Evolutionary conservation across 208 protist species (phyloP).

Genomic region (Herpetomonas muscarum): DNA sequence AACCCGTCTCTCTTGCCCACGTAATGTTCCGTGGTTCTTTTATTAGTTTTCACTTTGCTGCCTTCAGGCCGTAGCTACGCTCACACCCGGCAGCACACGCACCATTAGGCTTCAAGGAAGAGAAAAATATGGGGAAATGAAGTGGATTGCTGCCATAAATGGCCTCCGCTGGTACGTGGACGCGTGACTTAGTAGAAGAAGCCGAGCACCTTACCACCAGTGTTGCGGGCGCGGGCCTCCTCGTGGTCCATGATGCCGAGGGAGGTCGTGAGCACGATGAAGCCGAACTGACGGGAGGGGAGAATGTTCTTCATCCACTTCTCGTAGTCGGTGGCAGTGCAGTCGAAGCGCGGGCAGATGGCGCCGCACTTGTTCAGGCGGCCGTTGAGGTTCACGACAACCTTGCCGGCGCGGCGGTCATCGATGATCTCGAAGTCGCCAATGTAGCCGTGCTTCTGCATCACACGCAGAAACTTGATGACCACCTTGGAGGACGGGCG

Average conservation of each 20-base stretch:
- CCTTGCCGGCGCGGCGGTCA: slow-evolving; percentile 99
- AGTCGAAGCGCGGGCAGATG: slow-evolving; percentile 99
- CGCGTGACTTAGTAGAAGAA: slow-evolving; percentile 99
- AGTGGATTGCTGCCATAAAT: no score
- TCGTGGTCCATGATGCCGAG: slow-evolving; percentile 99
- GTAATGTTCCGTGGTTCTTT: no score
- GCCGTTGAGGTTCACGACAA: slow-evolving; percentile 99
- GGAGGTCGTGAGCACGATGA: slow-evolving; percentile 99
- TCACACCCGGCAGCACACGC: no score
- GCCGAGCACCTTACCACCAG: slow-evolving; percentile 99
- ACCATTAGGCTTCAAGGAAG: no score
- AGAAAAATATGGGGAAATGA: no score
- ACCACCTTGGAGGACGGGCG: slow-evolving; percentile 99
- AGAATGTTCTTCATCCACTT: slow-evolving; percentile 99
- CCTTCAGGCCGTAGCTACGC: no score
- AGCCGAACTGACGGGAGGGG: slow-evolving; percentile 99
- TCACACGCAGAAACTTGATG: slow-evolving; percentile 99
- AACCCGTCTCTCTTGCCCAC: no score
- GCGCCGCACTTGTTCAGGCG: slow-evolving; percentile 99
- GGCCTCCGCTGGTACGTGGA: no score
- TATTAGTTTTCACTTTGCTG: no score
- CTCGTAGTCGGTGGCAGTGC: slow-evolving; percentile 96
- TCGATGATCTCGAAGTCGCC: slow-evolving; percentile 99
- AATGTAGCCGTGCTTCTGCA: slow-evolving; percentile 99
- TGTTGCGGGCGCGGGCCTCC: slow-evolving; percentile 98